phyloP scores from a whole-genome alignment of 2,329 filamentous ascomycete genomes.

The Pseudocercospora eumusae region DNA sequence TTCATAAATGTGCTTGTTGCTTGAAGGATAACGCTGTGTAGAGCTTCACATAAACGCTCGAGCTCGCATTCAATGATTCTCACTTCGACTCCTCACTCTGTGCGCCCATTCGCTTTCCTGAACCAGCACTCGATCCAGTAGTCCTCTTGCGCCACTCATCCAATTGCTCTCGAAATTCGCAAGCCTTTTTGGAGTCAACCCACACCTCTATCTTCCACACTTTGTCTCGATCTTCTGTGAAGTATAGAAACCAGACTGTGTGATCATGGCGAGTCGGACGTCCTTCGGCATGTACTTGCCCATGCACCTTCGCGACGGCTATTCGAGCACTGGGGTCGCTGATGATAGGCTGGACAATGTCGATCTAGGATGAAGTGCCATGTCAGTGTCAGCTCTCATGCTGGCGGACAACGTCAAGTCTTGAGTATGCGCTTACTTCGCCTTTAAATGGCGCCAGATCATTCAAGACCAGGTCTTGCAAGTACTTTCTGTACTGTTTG shows the following conservation, averaged over 20 bases:
- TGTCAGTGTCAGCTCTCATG: not conserved
- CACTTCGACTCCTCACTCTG: not conserved
- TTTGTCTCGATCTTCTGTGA: conserved; percentile 9
- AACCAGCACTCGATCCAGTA: not conserved
- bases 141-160: not conserved
- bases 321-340: not conserved
- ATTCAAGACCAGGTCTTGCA: conserved; percentile 7
- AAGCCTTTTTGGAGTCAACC: conserved; percentile 8
- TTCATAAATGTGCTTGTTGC: not conserved
- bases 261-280: not conserved
- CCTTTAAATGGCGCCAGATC: conserved; percentile 14
- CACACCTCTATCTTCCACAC: conserved; percentile 11
- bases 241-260: conserved; percentile 13
- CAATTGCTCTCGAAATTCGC: conserved; percentile 6
- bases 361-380: not conserved
- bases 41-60: not conserved
- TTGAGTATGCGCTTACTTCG: not conserved
- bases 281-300: not conserved
- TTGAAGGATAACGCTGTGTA: too few relatives aligned
- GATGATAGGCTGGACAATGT: conserved; percentile 10
- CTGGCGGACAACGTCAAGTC: not conserved
- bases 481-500: conserved; percentile 11
- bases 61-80: not conserved
- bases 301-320: conserved; percentile 10
- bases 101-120: not conserved